Percentiles rank a stretch among this genome's conserved stretches.
phyloP scores from a whole-genome alignment of 164 flowering plant species.

The Magnolia officinalis region DNA sequence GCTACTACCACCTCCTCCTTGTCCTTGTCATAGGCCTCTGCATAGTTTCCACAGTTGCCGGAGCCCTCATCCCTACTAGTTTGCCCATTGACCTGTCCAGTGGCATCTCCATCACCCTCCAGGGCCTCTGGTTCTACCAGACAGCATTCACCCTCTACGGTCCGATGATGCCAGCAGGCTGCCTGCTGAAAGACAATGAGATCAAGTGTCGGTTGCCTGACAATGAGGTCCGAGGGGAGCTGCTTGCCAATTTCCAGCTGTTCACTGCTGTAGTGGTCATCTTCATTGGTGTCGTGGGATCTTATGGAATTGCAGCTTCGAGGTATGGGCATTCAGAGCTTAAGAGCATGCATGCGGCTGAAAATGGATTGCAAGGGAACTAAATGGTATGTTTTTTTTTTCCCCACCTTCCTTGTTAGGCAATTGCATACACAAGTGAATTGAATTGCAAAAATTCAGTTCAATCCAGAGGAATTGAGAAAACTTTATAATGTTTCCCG shows the following conservation, averaged over 20 bases:
- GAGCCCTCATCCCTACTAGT: slow-evolving; percentile 69
- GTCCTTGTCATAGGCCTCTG: slow-evolving; percentile 82
- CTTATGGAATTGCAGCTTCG: slow-evolving; percentile 46
- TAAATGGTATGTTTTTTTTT: background rate
- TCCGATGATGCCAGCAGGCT: slow-evolving; percentile 91
- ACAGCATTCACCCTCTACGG: slow-evolving; percentile 95
- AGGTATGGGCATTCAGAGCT: slow-evolving; percentile 37
- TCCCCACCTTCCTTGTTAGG: too few relatives aligned
- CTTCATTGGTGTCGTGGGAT: slow-evolving; percentile 39
- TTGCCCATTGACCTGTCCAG: slow-evolving; percentile 62
- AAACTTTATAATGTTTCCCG: too few relatives aligned
- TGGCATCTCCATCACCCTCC: slow-evolving; percentile 86
- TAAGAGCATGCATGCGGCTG: slow-evolving; percentile 14
- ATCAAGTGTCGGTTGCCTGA: slow-evolving; percentile 51
- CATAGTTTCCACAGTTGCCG: slow-evolving; percentile 52
- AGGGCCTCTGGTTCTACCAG: slow-evolving; percentile 98
- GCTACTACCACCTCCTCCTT: slow-evolving; percentile 87
- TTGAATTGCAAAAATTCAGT: too few relatives aligned
- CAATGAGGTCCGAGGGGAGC: slow-evolving; percentile 63
- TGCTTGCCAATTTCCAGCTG: slow-evolving; percentile 82
- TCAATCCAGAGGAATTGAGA: too few relatives aligned
- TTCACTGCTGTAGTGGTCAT: slow-evolving; percentile 50
- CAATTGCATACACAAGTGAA: too few relatives aligned
- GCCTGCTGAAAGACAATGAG: slow-evolving; percentile 40
- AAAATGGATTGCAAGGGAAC: slow-evolving; percentile 15